These are phyloP conservation scores for Vaucheria bursata DNA, from an alignment of 352 stramenopile genomes.

Conservation along the genomic window DNA sequence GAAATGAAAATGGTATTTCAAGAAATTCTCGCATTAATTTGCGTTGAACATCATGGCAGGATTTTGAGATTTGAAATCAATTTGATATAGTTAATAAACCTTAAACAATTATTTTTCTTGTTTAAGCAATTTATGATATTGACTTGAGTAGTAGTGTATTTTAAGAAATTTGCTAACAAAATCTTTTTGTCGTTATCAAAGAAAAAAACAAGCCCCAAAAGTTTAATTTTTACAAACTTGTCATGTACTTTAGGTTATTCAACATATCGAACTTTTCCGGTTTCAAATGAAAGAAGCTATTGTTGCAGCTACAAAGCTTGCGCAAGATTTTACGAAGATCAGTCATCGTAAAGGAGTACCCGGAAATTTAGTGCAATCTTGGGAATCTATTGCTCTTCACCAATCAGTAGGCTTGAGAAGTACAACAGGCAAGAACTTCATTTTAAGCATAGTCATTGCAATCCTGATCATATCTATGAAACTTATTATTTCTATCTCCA, in stretches of 20 bases:
- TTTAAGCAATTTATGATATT: no score
- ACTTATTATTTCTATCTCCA: slow-evolving; percentile 7
- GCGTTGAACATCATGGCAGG: no score
- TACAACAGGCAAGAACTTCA: slow-evolving; percentile 31
- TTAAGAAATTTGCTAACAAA: no score
- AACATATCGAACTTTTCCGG: slow-evolving; percentile 18
- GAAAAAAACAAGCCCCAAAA: no score
- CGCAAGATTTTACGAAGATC: slow-evolving; percentile 40
- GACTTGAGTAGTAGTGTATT: no score
- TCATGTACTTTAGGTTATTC: slow-evolving; percentile 16
- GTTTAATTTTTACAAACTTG: no score
- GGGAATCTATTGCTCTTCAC: slow-evolving; percentile 10
- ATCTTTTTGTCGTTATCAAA: no score
- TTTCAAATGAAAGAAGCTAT: slow-evolving; percentile 24
- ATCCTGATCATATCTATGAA: slow-evolving; percentile 10
- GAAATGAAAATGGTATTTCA: no score
- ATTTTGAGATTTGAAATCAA: no score
- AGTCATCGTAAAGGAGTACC: slow-evolving; percentile 14
- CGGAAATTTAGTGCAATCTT: slow-evolving; percentile 14
- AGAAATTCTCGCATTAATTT: no score
- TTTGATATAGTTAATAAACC: no score
- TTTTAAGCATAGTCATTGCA: not conserved
- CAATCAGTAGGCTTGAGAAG: slow-evolving; percentile 27
- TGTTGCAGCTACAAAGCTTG: slow-evolving; percentile 21
- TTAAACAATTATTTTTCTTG: no score